Conservation (phyloP, 2,329 filamentous ascomycete species). For the Aureobasidium zeae region DNA sequence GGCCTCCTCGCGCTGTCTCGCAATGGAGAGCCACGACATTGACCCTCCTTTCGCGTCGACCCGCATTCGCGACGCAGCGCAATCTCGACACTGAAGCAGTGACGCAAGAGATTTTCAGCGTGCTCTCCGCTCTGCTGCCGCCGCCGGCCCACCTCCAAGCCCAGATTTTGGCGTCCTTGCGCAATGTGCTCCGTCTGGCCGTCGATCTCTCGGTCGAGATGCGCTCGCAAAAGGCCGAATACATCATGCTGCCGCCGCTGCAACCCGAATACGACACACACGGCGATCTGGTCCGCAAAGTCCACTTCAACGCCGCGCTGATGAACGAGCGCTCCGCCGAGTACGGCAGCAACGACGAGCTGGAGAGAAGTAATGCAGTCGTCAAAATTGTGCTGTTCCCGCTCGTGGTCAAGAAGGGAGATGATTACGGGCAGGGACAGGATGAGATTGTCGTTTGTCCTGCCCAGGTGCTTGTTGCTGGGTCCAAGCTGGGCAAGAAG, state of each 20-base stretch:
- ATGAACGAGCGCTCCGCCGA: conserved; percentile 88
- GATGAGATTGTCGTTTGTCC: conserved; percentile 94
- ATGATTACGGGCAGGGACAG: conserved; percentile 76
- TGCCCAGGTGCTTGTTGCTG: conserved; percentile 79
- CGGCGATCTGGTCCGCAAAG: conserved; percentile 78
- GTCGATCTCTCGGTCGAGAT: conserved; percentile 91
- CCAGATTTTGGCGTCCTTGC: conserved; percentile 74
- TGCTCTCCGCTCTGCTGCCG: conserved; percentile 73
- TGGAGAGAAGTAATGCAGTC: conserved; percentile 65
- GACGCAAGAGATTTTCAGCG: conserved; percentile 81
- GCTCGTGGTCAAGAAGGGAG: conserved; percentile 89
- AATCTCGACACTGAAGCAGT: conserved; percentile 89
- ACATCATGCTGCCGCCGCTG: conserved; percentile 94
- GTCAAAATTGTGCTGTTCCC: conserved; percentile 94
- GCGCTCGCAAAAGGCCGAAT: conserved; percentile 93
- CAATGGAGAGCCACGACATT: conserved; percentile 96
- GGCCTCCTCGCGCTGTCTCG: conserved; percentile 77
- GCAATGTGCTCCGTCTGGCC: conserved; percentile 78
- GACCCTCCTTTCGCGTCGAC: conserved; percentile 72
- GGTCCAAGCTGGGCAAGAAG: conserved; percentile 36
- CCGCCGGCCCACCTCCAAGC: conserved; percentile 72
- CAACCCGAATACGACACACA: conserved; percentile 92
- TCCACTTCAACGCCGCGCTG: conserved; percentile 82
- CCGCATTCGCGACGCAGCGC: conserved; percentile 72
- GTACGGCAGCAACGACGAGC: conserved; percentile 62